phyloP scores from a whole-genome alignment of 2,329 filamentous ascomycete genomes.

The Botrytis paeoniae region DNA sequence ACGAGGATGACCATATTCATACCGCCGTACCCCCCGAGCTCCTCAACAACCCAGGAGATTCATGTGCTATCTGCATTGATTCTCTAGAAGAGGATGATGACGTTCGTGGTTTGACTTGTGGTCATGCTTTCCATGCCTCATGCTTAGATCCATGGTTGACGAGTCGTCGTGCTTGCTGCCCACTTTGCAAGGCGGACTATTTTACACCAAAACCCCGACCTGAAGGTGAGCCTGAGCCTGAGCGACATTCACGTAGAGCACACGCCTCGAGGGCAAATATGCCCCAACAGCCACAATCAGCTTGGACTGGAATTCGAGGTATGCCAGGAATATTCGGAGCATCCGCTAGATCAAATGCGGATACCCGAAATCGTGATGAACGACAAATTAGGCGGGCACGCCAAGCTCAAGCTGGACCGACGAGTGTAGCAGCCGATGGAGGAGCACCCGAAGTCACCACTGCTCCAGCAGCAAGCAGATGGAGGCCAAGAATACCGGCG shows the following conservation, averaged over 20 bases:
- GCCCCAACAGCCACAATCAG: constrained; percentile 30
- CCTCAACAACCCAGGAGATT: constrained; percentile 78
- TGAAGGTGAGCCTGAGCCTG: constrained; percentile 35
- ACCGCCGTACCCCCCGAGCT: constrained; percentile 79
- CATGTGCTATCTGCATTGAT: constrained; percentile 95
- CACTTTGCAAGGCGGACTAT: constrained; percentile 96
- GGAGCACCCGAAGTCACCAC: constrained; percentile 17
- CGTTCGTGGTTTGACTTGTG: constrained; percentile 87
- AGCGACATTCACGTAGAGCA: constrained; percentile 31
- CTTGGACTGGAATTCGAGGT: constrained; percentile 34
- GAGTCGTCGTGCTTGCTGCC: constrained; percentile 88
- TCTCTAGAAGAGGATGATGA: constrained; percentile 93
- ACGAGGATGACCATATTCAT: constrained; percentile 76
- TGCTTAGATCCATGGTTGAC: constrained; percentile 98
- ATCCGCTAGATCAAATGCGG: constrained; percentile 3
- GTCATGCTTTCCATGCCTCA: constrained; percentile 95
- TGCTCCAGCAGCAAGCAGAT: constrained; percentile 25
- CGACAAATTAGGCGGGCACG: constrained; percentile 8
- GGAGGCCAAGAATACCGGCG: constrained; percentile 30
- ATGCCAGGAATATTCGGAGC: constrained; percentile 30
- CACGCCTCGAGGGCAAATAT: constrained; percentile 27
- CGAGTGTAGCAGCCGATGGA: constrained; percentile 3
- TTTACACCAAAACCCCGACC: constrained; percentile 88
- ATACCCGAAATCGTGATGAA: constrained; percentile 5
- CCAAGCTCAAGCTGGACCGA: constrained; percentile 7